Percentiles rank a stretch among this genome's conserved stretches.
Conservation (phyloP, 768 basidiomycete species). For the Termitomyces sp. region DNA sequence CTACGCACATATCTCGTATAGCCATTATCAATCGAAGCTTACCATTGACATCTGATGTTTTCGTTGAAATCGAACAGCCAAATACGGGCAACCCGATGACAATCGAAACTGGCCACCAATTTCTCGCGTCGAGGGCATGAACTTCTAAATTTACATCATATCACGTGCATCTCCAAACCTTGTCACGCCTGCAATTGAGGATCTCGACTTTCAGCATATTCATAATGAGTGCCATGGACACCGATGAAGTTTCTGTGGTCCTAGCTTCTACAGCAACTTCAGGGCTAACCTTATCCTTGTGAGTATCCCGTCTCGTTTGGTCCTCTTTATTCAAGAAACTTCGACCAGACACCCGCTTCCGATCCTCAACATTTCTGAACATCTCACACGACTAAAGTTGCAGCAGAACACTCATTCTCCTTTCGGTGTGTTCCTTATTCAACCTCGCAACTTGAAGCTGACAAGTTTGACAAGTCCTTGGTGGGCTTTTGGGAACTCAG, state of each 20-base stretch:
- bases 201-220: background rate
- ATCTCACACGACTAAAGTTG: conserved; percentile 80
- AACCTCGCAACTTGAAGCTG: background rate
- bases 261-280: conserved; percentile 67
- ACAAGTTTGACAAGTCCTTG: conserved; percentile 56
- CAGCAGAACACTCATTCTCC: conserved; percentile 57
- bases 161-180: background rate
- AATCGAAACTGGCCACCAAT: no score
- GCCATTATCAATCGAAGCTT: background rate
- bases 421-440: conserved; percentile 45
- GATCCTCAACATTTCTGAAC: conserved; percentile 95
- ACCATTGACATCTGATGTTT: background rate
- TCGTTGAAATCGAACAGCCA: no score
- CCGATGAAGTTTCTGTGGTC: conserved; percentile 72
- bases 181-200: no score
- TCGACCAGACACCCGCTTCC: conserved; percentile 85
- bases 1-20: background rate
- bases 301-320: conserved; percentile 20
- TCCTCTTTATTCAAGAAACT: conserved; percentile 9
- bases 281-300: conserved; percentile 73
- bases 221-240: conserved; percentile 64
- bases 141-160: background rate
- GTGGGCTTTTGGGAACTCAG: conserved; percentile 91
- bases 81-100: background rate
- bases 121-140: no score